A percentile compares a stretch with the other conserved stretches of the same genome.
Evolutionary conservation across 2,329 filamentous ascomycete genomes (phyloP).

Genomic region (Penicillium sp.): DNA sequence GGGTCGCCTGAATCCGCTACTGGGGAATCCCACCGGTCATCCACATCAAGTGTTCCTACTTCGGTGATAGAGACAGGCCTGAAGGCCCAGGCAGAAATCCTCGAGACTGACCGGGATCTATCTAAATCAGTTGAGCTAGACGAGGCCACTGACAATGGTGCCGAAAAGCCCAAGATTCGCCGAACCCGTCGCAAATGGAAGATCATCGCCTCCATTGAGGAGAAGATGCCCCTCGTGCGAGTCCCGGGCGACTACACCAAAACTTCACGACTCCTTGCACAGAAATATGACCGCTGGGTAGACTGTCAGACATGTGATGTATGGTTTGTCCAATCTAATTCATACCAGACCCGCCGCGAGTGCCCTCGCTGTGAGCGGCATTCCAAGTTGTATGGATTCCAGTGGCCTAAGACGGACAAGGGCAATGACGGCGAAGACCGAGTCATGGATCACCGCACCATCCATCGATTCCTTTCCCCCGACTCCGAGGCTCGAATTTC

Average conservation of each 20-base stretch:
- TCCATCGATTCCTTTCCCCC: constrained; percentile 78
- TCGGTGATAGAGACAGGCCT: constrained; percentile 32
- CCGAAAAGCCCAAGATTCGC: constrained; percentile 21
- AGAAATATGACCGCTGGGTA: constrained; percentile 80
- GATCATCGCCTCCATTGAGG: constrained; percentile 42
- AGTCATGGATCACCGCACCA: constrained; percentile 79
- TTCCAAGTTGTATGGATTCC: constrained; percentile 90
- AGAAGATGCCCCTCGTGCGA: constrained; percentile 46
- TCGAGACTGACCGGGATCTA: neutral
- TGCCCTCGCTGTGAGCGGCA: constrained; percentile 94
- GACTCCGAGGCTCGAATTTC: constrained; percentile 61
- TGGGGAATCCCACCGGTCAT: constrained; percentile 35
- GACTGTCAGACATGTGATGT: constrained; percentile 80
- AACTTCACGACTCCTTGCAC: constrained; percentile 72
- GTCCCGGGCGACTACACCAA: constrained; percentile 79
- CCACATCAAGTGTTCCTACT: constrained; percentile 39
- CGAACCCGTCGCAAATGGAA: constrained; percentile 26
- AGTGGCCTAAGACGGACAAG: constrained; percentile 94
- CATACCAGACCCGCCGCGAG: constrained; percentile 79
- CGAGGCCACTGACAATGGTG: constrained; percentile 22
- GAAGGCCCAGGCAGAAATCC: constrained; percentile 22
- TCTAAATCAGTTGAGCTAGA: constrained; percentile 31
- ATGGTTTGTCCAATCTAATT: constrained; percentile 84
- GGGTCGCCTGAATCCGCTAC: constrained; percentile 30
- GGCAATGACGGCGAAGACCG: constrained; percentile 71